phyloP scores from a whole-genome alignment of 169 alveolate species.

The Babesia bovis region DNA sequence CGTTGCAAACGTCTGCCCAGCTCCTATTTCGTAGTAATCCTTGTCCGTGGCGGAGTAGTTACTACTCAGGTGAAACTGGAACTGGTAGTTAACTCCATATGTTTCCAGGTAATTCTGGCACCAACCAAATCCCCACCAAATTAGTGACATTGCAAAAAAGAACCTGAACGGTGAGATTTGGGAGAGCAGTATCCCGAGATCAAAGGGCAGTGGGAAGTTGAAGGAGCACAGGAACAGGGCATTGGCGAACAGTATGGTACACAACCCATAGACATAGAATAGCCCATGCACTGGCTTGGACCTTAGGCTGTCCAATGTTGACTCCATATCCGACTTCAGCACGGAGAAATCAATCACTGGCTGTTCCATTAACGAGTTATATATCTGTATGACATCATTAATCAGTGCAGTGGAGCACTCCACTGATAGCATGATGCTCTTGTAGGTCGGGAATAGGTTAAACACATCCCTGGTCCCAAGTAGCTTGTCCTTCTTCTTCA shows the following conservation, averaged over 20 bases:
- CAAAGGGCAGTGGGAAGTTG: slow-evolving; percentile 34
- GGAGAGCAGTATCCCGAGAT: slow-evolving; percentile 46
- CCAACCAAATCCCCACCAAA: slow-evolving; percentile 76
- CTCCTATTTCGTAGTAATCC: slow-evolving; percentile 72
- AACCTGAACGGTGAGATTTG: slow-evolving; percentile 67
- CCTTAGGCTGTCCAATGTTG: slow-evolving; percentile 36
- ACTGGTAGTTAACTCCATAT: slow-evolving; percentile 79
- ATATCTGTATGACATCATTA: slow-evolving; percentile 36
- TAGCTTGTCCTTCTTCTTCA: slow-evolving; percentile 81
- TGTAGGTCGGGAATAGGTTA: slow-evolving; percentile 72
- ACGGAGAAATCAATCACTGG: slow-evolving; percentile 41
- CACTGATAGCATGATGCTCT: slow-evolving; percentile 57
- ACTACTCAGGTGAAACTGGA: slow-evolving; percentile 74
- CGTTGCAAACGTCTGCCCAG: slow-evolving; percentile 69
- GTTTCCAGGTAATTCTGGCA: slow-evolving; percentile 75
- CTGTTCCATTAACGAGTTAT: slow-evolving; percentile 38
- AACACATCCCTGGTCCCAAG: slow-evolving; percentile 61
- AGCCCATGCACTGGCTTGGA: slow-evolving; percentile 49
- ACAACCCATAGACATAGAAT: slow-evolving; percentile 59
- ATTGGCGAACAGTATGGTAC: slow-evolving; percentile 51
- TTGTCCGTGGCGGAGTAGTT: slow-evolving; percentile 66
- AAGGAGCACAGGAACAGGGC: slow-evolving; percentile 50
- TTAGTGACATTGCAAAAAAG: slow-evolving; percentile 60
- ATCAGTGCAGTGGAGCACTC: slow-evolving; percentile 51
- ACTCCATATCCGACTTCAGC: slow-evolving; percentile 64